Percentiles rank a stretch among this genome's conserved stretches.
phyloP scores from a whole-genome alignment of 2,329 filamentous ascomycete genomes.

The Arthroderma sp. region DNA sequence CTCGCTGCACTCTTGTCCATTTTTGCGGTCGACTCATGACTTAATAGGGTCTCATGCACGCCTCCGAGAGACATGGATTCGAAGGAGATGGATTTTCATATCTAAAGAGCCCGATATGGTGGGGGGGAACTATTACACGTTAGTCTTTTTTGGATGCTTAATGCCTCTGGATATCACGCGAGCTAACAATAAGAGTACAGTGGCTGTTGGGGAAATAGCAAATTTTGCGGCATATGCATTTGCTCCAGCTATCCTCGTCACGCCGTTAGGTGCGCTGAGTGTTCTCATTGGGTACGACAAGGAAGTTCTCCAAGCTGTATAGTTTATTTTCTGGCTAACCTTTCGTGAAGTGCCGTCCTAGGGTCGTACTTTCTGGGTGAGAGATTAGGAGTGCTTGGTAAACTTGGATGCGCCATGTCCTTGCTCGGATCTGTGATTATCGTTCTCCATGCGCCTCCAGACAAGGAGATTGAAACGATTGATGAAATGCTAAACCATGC shows the following conservation, averaged over 20 bases:
- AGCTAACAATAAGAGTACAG: slow-evolving; percentile 32
- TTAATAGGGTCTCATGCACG: slow-evolving; percentile 69
- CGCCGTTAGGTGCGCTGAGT: slow-evolving; percentile 81
- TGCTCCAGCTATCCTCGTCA: slow-evolving; percentile 95
- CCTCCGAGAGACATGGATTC: slow-evolving; percentile 83
- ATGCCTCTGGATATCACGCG: neutral
- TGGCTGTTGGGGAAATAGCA: slow-evolving; percentile 84
- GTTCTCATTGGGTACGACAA: slow-evolving; percentile 64
- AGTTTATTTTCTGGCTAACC: neutral
- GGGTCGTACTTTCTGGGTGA: slow-evolving; percentile 92
- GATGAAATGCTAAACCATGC: slow-evolving; percentile 86
- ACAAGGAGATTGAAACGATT: slow-evolving; percentile 80
- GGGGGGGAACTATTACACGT: slow-evolving; percentile 86
- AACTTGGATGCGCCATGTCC: slow-evolving; percentile 90
- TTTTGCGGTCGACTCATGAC: slow-evolving; percentile 12
- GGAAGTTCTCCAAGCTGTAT: slow-evolving; percentile 8
- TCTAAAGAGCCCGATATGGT: slow-evolving; percentile 90
- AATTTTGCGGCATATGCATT: slow-evolving; percentile 98
- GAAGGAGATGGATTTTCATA: slow-evolving; percentile 95
- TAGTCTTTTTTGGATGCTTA: slow-evolving; percentile 22
- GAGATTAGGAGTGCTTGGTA: slow-evolving; percentile 76
- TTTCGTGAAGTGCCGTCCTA: slow-evolving; percentile 56
- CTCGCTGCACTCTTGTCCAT: slow-evolving; percentile 1
- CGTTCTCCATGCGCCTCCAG: slow-evolving; percentile 88
- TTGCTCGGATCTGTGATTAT: slow-evolving; percentile 94